These are phyloP conservation scores for Podaxis sp. DNA, from an alignment of 768 basidiomycete species.

Conservation along the genomic window DNA sequence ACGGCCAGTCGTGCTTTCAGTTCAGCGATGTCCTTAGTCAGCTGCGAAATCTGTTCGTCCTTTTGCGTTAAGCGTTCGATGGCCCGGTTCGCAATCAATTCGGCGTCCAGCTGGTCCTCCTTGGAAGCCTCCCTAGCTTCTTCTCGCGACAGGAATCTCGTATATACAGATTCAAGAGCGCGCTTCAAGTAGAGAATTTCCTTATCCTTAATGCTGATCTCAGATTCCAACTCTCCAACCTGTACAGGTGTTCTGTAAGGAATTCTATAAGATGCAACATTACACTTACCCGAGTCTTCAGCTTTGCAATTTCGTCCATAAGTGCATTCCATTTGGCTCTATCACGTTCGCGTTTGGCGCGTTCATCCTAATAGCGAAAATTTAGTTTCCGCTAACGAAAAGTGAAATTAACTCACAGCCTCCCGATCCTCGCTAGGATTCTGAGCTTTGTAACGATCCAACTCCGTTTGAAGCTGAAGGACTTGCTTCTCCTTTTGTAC, in stretches of 20 bases:
- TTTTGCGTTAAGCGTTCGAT: constrained; percentile 69
- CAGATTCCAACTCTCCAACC: constrained; percentile 52
- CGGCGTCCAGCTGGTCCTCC: constrained; percentile 58
- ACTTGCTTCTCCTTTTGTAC: constrained; percentile 87
- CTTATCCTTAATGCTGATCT: constrained; percentile 58
- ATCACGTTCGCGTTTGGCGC: constrained; percentile 74
- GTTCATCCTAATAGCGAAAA: constrained; percentile 55
- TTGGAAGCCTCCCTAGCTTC: constrained; percentile 46
- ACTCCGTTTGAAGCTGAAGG: constrained; percentile 65
- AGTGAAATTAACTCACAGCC: constrained; percentile 40
- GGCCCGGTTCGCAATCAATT: constrained; percentile 64
- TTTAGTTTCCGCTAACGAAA: background rate
- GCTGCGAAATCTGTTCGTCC: constrained; percentile 57
- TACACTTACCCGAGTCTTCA: constrained; percentile 63
- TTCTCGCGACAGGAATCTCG: constrained; percentile 63
- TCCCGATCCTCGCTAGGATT: constrained; percentile 58
- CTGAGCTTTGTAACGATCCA: constrained; percentile 60
- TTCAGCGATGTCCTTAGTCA: constrained; percentile 48
- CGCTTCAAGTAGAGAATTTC: constrained; percentile 76
- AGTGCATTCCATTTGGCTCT: constrained; percentile 68
- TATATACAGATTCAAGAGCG: constrained; percentile 85
- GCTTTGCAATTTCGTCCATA: constrained; percentile 69
- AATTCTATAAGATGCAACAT: background rate
- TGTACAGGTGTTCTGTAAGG: constrained; percentile 25
- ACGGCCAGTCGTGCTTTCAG: constrained; percentile 50